Conservation (phyloP, 306 rosid species). For the Vigna trinervia region DNA sequence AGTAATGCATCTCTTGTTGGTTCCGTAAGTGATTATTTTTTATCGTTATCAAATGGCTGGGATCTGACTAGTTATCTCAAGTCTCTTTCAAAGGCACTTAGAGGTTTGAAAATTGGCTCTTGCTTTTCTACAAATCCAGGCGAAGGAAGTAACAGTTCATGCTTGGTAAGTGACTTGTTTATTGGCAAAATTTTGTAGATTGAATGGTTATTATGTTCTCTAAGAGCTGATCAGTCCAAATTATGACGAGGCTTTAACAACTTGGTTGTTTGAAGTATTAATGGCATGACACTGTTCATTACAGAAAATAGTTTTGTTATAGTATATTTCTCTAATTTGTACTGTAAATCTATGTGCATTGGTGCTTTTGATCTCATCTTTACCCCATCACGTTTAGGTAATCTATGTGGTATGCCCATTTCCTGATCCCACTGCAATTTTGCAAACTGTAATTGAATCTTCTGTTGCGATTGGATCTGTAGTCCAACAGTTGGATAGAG, state of each 20-base stretch:
- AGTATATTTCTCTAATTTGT: conserved; percentile 19
- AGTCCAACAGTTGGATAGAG: conserved; percentile 85
- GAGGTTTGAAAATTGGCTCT: conserved; percentile 83
- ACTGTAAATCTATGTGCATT: conserved; percentile 21
- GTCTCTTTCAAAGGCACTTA: conserved; percentile 94
- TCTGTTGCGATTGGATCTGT: conserved; percentile 93
- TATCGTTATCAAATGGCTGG: conserved; percentile 95
- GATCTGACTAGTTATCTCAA: conserved; percentile 94
- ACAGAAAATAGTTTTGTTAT: conserved; percentile 14
- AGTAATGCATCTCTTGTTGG: conserved; percentile 94
- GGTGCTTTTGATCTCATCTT: conserved; percentile 37
- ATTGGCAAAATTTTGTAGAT: conserved; percentile 31
- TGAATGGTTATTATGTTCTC: conserved; percentile 33
- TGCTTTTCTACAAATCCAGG: conserved; percentile 71
- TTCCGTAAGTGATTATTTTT: conserved; percentile 93
- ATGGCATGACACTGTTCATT: conserved; percentile 29
- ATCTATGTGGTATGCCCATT: conserved; percentile 97
- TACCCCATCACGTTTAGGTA: conserved; percentile 61
- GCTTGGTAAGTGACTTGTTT: conserved; percentile 68
- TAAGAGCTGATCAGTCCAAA: conserved; percentile 12
- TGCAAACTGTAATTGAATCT: conserved; percentile 89
- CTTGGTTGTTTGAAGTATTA: conserved; percentile 18
- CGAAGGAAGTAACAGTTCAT: conserved; percentile 87
- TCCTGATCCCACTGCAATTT: conserved; percentile 93
- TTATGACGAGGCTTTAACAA: background rate